These are phyloP conservation scores for Protomyces macrosporus DNA, from an alignment of 1,139 yeast genomes.

Conservation along the genomic window DNA sequence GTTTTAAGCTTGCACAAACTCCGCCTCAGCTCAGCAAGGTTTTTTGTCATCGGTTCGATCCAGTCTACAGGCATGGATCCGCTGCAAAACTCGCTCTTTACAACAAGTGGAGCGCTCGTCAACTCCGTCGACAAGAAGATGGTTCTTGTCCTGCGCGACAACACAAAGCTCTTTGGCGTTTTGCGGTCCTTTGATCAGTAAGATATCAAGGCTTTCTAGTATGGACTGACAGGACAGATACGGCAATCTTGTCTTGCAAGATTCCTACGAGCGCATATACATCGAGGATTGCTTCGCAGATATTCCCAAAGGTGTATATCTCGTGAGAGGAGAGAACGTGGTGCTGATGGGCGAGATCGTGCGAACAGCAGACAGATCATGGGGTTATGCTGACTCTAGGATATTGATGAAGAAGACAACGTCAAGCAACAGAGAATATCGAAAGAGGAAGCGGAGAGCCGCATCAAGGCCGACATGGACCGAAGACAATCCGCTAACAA, in stretches of 20 bases:
- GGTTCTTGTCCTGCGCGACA: constrained; percentile 82
- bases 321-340: constrained; percentile 95
- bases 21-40: too few species aligned
- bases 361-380: neutral
- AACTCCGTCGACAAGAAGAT: constrained; percentile 85
- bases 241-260: constrained; percentile 87
- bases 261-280: constrained; percentile 80
- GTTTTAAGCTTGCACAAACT: too few species aligned
- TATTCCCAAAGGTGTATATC: constrained; percentile 66
- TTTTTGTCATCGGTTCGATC: too few species aligned
- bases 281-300: constrained; percentile 64
- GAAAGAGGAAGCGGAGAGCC: constrained; percentile 52
- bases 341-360: constrained; percentile 86
- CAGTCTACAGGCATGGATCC: constrained; percentile 8
- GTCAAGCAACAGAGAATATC: constrained; percentile 57
- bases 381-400: constrained; percentile 37
- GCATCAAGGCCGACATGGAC: constrained; percentile 42
- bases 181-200: constrained; percentile 94
- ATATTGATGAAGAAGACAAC: constrained; percentile 77
- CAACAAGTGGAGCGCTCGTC: constrained; percentile 93
- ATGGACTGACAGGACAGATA: neutral
- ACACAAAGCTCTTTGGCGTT: constrained; percentile 81
- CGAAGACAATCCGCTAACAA: constrained; percentile 45
- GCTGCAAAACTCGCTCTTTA: constrained; percentile 48
- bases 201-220: constrained; percentile 37